phyloP scores from a whole-genome alignment of 1,284 basidiomycete species.

The Puccinia brachypodii region DNA sequence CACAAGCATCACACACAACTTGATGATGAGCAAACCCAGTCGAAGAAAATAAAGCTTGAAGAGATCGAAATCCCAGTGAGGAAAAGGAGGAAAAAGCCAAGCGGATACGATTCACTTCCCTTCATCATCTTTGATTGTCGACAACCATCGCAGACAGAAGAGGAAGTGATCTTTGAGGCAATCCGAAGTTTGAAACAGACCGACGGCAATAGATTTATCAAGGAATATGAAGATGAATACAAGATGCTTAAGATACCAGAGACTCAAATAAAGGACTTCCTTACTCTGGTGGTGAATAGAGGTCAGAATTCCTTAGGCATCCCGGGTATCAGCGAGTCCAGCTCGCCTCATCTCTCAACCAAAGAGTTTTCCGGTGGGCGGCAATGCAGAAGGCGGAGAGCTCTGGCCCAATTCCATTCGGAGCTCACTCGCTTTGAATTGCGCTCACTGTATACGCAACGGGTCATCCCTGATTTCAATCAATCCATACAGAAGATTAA shows the following conservation, averaged over 20 bases:
- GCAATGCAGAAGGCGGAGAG: neutral
- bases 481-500: neutral
- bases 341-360: neutral
- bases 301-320: neutral
- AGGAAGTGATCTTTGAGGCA: neutral
- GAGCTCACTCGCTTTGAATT: neutral
- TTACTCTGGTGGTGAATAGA: neutral
- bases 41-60: neutral
- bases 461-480: neutral
- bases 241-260: neutral
- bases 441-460: neutral
- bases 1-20: neutral
- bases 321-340: neutral
- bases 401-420: neutral
- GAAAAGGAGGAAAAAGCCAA: neutral
- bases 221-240: neutral
- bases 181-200: neutral
- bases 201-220: neutral
- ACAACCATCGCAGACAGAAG: neutral
- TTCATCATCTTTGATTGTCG: neutral
- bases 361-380: neutral
- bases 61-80: neutral
- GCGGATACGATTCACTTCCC: neutral
- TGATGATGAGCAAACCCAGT: neutral
- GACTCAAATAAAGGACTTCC: neutral